Conservation (phyloP, 495 filamentous ascomycete genomes). For the Chaetomium cochliodes region DNA sequence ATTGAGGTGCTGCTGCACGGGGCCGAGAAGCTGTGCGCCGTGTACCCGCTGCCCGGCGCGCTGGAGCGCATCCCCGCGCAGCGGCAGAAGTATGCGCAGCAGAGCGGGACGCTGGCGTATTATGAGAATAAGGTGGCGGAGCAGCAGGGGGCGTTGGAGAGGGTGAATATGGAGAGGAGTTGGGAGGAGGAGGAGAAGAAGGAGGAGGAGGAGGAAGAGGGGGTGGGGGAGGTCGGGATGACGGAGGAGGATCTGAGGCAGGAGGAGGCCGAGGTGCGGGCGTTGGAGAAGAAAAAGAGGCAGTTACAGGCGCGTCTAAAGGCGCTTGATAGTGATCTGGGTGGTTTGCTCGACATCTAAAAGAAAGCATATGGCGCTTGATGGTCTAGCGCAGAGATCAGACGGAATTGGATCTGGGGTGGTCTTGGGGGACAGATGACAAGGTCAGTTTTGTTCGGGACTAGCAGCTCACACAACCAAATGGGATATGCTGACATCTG, state of each 20-base stretch:
- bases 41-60: constrained; percentile 86
- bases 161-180: constrained; percentile 61
- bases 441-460: constrained; percentile 6
- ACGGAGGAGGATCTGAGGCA: constrained; percentile 73
- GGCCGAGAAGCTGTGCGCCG: constrained; percentile 84
- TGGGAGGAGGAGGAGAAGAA: constrained; percentile 50
- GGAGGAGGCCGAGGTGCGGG: constrained; percentile 76
- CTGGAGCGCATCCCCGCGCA: constrained; percentile 70
- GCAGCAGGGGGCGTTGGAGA: constrained; percentile 70
- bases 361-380: not conserved
- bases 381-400: not conserved
- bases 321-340: constrained; percentile 78
- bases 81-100: constrained; percentile 67
- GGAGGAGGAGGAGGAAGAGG: constrained; percentile 40
- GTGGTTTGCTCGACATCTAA: constrained; percentile 54
- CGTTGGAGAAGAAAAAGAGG: constrained; percentile 74
- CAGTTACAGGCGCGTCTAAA: constrained; percentile 73
- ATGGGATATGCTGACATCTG: constrained; percentile 19
- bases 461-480: constrained; percentile 19
- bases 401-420: not conserved
- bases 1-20: constrained; percentile 82
- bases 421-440: not conserved
- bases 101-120: constrained; percentile 69
- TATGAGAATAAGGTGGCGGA: constrained; percentile 78
- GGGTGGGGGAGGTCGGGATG: constrained; percentile 42